Conservation (phyloP, 2,329 filamentous ascomycete genomes). For the Alternaria arborescens region DNA sequence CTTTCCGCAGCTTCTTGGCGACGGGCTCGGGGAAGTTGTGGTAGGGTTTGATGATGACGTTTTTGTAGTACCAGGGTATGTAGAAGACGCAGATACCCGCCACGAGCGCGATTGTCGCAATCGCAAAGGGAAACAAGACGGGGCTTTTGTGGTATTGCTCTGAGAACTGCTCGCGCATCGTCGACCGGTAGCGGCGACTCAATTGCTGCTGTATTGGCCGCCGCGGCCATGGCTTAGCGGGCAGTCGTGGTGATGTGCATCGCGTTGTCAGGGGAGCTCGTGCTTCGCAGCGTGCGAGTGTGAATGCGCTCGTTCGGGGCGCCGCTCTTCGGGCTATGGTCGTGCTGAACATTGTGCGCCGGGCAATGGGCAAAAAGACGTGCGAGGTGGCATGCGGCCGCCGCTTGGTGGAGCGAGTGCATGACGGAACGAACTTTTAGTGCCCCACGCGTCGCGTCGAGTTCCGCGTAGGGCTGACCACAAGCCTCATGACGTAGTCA, state of each 20-base stretch:
- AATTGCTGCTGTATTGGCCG: constrained; percentile 37
- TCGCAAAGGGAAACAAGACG: constrained; percentile 49
- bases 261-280: constrained; percentile 23
- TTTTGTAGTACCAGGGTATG: constrained; percentile 58
- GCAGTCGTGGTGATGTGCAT: constrained; percentile 30
- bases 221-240: constrained; percentile 39
- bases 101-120: constrained; percentile 50
- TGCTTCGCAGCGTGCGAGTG: constrained; percentile 37
- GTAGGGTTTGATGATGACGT: constrained; percentile 59
- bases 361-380: constrained; percentile 24
- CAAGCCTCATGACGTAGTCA: constrained; percentile 23
- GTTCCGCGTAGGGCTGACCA: constrained; percentile 40
- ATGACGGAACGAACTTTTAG: constrained; percentile 40
- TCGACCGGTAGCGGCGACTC: constrained; percentile 39
- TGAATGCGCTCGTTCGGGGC: constrained; percentile 29
- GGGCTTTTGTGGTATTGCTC: constrained; percentile 52
- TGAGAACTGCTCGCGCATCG: constrained; percentile 36
- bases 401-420: constrained; percentile 26
- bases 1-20: constrained; percentile 80
- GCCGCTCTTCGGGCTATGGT: constrained; percentile 39
- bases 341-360: constrained; percentile 49
- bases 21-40: constrained; percentile 73
- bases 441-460: constrained; percentile 28
- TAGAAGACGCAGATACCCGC: constrained; percentile 52
- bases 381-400: constrained; percentile 15